Percentiles rank a stretch among this genome's conserved stretches.
These are phyloP conservation scores for Coemansia sp. DNA, from an alignment of 192 early-diverging fungal genomes.

Conservation along the genomic window DNA sequence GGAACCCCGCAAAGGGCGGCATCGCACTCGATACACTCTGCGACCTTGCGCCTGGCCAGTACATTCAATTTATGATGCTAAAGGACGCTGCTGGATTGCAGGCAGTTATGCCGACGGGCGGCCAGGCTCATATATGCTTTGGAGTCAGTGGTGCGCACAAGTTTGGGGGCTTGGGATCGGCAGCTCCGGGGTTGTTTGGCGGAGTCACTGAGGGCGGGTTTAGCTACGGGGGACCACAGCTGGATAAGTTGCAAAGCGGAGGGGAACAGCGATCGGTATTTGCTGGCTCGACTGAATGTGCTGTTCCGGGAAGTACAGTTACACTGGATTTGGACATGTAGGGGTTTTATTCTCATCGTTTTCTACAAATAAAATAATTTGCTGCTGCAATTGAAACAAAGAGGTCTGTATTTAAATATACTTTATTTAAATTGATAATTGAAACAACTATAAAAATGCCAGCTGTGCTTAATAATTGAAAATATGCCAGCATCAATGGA, in stretches of 20 bases:
- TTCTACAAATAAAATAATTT: too few species aligned
- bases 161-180: not conserved
- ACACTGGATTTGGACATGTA: not conserved
- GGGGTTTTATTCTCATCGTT: too few species aligned
- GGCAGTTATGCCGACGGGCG: not conserved
- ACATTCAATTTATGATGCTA: constrained; percentile 38
- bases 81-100: not conserved
- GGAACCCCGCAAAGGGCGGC: constrained; percentile 47
- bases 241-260: not conserved
- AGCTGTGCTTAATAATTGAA: too few species aligned
- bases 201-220: constrained; percentile 41
- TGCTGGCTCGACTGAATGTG: constrained; percentile 31
- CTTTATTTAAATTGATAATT: too few species aligned
- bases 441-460: too few species aligned
- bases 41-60: constrained; percentile 25
- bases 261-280: constrained; percentile 9
- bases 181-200: constrained; percentile 8
- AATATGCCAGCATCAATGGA: too few species aligned
- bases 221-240: constrained; percentile 13
- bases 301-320: constrained; percentile 29
- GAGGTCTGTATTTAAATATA: too few species aligned
- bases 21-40: constrained; percentile 35
- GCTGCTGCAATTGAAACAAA: too few species aligned
- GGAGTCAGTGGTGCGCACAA: not conserved
- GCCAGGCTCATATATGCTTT: not conserved